These are phyloP conservation scores for Coemansia javaensis DNA, from an alignment of 192 early-diverging fungal species.

Conservation along the genomic window DNA sequence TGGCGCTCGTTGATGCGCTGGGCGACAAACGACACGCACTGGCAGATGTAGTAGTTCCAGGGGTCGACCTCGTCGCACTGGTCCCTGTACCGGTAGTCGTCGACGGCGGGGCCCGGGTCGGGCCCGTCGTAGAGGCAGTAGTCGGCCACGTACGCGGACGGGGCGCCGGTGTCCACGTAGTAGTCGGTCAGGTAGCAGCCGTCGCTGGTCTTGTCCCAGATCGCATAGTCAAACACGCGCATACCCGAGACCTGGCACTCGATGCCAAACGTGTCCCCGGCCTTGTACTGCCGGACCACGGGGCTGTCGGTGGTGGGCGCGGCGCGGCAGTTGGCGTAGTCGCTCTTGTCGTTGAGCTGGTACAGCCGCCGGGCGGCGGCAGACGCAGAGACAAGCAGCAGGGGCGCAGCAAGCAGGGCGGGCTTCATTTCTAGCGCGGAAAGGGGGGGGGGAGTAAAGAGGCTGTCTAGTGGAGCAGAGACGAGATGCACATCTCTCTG, in stretches of 20 bases:
- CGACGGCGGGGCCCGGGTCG: conserved; percentile 17
- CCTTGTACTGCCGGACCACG: conserved; percentile 24
- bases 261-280: conserved; percentile 19
- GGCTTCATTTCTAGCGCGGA: background rate
- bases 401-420: background rate
- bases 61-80: conserved; percentile 31
- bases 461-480: background rate
- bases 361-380: too few relatives aligned
- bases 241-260: conserved; percentile 26
- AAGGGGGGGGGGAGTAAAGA: background rate
- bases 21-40: conserved; percentile 44
- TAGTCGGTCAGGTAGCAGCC: conserved; percentile 35
- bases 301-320: conserved; percentile 14
- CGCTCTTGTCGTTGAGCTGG: conserved; percentile 11
- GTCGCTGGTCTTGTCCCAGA: conserved; percentile 43
- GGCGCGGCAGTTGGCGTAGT: conserved; percentile 24
- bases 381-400: background rate
- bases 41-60: conserved; percentile 42
- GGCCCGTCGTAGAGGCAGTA: conserved; percentile 13
- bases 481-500: too few relatives aligned
- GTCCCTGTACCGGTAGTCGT: conserved; percentile 35
- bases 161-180: conserved; percentile 20
- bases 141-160: conserved; percentile 2
- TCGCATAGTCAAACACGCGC: conserved; percentile 22
- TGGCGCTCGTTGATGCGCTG: conserved; percentile 44